Percentiles rank a stretch among this genome's conserved stretches.
phyloP scores from a whole-genome alignment of 257 asterid species.

The Plantago ovata region DNA sequence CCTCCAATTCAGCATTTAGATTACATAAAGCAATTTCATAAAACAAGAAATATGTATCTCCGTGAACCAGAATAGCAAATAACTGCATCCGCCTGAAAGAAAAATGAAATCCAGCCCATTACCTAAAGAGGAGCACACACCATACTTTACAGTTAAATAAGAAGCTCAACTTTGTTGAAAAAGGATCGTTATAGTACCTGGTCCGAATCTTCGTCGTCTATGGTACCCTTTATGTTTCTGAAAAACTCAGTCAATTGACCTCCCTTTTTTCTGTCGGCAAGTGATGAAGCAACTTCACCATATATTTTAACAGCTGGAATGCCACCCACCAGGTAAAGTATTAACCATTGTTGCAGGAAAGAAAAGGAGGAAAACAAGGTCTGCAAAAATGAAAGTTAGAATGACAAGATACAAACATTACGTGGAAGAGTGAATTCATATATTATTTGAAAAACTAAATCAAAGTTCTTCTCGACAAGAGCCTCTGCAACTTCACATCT shows the following conservation, averaged over 20 bases:
- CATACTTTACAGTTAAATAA: no score
- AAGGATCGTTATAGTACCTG: slow-evolving; percentile 42
- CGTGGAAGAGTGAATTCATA: slow-evolving; percentile 91
- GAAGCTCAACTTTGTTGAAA: neutral
- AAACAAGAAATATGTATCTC: slow-evolving; percentile 7
- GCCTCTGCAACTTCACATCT: slow-evolving; percentile 96
- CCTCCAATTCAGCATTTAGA: no score
- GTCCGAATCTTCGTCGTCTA: slow-evolving; percentile 95
- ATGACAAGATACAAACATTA: slow-evolving; percentile 27
- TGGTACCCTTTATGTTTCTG: slow-evolving; percentile 91
- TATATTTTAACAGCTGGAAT: slow-evolving; percentile 89
- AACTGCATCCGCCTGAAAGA: slow-evolving; percentile 5
- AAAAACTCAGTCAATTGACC: slow-evolving; percentile 92
- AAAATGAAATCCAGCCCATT: slow-evolving; percentile 5
- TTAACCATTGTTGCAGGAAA: slow-evolving; percentile 16
- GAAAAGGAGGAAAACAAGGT: neutral
- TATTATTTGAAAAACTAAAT: slow-evolving; percentile 85
- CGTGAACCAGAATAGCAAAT: slow-evolving; percentile 1
- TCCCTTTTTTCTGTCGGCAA: slow-evolving; percentile 96
- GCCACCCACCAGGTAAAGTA: slow-evolving; percentile 13
- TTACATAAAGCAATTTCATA: slow-evolving; percentile 2
- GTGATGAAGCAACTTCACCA: slow-evolving; percentile 95
- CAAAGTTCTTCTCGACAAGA: slow-evolving; percentile 87
- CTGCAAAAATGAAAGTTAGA: neutral
- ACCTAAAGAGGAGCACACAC: neutral